Base-by-base conservation (phyloP, 768 basidiomycete species). In the Leccinum longicurvipes region DNA sequence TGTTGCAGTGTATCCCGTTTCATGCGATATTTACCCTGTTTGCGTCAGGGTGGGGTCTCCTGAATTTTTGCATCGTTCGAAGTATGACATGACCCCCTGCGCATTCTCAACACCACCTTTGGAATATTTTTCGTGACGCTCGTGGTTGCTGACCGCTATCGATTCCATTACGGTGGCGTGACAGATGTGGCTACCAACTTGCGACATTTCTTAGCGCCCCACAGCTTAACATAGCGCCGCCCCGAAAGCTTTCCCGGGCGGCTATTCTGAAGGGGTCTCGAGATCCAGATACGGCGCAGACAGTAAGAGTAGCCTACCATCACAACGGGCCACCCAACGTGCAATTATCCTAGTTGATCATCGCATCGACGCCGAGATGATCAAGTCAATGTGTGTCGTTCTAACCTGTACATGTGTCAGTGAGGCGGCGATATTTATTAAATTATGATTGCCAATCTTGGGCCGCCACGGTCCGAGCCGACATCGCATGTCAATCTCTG, bases 11-110 rank as follows among this genome's bases (percentile, higher is more conserved):
- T 66, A 56, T 52, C 47, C 15, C 53, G 57, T 51, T 34, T n/a
- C 46, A 14, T 44, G 50, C 31, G 39, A 47, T 48, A 10, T 34
- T 51, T 54, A 31, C 52, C 55, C 59, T 77, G 61, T 82, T 74
- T 60, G 83, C 12, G 31, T 31, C 23, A 31, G 42, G 60, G 15
- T 58, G n/a, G 39, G 47, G n/a, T 29, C 34, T 28, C 41, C 17
- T 10, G 14, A 36, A 12, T 10, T 6, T 17, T 31, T 42, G 25
- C 41, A 45, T 48, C 12, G 23, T 17, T 44, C 11, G 48, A 17
- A 49, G 19, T 27, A 45, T 36, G 34, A 42, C 41, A 6, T 52
- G 34, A 39, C 50, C 29, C 17, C 29, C 25, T 17, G 19, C 34
- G 17, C 53, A 41, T 19, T 24, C 14, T 39, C 42, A 24, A 54